phyloP scores from a whole-genome alignment of 164 flowering plant genomes.

The Annona cherimola region DNA sequence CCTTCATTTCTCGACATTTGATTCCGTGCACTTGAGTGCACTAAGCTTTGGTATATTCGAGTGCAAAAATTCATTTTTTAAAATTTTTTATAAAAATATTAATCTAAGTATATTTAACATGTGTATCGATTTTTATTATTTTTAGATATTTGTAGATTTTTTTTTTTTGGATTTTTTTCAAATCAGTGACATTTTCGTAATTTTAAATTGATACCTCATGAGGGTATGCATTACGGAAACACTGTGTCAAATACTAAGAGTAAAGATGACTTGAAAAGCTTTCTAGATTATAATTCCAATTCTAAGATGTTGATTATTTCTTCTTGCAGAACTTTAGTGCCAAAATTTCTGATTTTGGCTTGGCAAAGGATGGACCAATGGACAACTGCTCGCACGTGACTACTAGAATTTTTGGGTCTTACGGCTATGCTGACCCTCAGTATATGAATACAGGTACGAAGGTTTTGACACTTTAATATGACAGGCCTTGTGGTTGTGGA shows the following conservation, averaged over 20 bases:
- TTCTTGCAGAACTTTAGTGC: not conserved
- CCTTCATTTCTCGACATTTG: no score
- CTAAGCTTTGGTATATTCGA: no score
- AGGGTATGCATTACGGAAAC: not conserved
- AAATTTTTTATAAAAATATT: no score
- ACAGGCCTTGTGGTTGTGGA: not conserved
- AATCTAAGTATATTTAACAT: no score
- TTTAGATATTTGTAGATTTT: no score
- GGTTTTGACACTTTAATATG: not conserved
- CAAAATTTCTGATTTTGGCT: conserved; percentile 6
- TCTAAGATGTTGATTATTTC: not conserved
- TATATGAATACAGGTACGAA: not conserved
- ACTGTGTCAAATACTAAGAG: not conserved
- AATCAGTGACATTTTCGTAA: no score
- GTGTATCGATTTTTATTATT: no score
- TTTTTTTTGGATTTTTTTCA: no score
- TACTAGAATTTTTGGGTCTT: not conserved
- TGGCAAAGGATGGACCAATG: conserved; percentile 2
- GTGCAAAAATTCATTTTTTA: no score
- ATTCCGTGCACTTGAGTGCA: no score
- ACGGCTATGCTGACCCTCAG: not conserved
- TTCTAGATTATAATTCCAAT: not conserved
- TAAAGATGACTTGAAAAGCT: not conserved
- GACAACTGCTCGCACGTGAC: not conserved
- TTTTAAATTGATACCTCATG: no score